Base-by-base conservation (phyloP, 352 stramenopile genomes). In the Phytophthora ramorum region DNA sequence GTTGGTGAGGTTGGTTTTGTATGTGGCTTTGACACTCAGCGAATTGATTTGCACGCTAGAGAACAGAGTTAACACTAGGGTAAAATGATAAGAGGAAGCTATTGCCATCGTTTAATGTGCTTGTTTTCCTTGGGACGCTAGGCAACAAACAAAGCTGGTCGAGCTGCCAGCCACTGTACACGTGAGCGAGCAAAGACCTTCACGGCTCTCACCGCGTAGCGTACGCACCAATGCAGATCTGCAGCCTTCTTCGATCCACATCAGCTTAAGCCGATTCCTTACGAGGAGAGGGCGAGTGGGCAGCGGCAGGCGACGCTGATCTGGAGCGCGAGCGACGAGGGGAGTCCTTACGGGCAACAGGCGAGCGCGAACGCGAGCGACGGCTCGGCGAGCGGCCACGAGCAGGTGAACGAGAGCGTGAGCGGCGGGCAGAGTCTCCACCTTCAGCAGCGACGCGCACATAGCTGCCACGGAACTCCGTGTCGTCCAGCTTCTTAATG, bases 401-500 rank as follows among this genome's bases (percentile, higher is more conserved):
- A 19, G 78, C 76, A 19, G 77, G 83, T 8, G 85, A 92, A 51
- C 78, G 77, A 58, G 83, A 92, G 56, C 86, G 86, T 34, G 73
- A 86, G 59, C 81, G 79, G 16, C 57, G 64, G 50, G 58, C 59
- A n/a, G 57, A 71, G 50, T 73, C 69, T 20, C 62, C 40, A 26
- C 40, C 70, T 51, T 87, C 80, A 14, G 82, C 62, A 7, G 79
- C 76, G 52, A 96, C 80, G 40, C 87, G 85, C 28, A 96, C 85
- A 64, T 91, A 93, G 66, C 81, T 90, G 61, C 87, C 87, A 53
- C 85, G 85, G 76, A 96, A 96, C 45, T 96, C 88, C 37, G 88
- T 96, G 80, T 96, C 88, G 57, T 96, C 86, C 22, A 96, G 78
- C 75, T 96, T 96, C 54, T 84, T 83, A 30, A 96, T 77, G 7